Conservation (phyloP, 2,329 filamentous ascomycete species). For the Dothistroma septosporum region DNA sequence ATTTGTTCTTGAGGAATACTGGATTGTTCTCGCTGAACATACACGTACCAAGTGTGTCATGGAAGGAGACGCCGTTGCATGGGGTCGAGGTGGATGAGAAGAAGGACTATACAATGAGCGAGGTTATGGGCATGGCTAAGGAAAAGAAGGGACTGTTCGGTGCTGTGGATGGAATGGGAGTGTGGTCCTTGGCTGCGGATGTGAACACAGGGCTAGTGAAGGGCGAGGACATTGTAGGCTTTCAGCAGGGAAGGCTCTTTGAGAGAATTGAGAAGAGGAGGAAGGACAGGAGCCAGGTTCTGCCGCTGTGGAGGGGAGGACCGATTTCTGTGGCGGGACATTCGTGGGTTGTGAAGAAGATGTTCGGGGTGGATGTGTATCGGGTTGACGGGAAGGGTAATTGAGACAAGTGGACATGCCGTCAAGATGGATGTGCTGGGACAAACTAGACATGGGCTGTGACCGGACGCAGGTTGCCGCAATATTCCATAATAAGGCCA, state of each 20-base stretch:
- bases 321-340: conserved; percentile 34
- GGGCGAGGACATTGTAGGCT: conserved; percentile 33
- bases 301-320: conserved; percentile 36
- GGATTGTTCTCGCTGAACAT: conserved; percentile 33
- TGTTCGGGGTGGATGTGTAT: conserved; percentile 35
- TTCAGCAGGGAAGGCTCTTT: conserved; percentile 32
- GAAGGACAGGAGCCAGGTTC: conserved; percentile 31
- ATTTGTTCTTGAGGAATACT: conserved; percentile 34
- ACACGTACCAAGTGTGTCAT: conserved; percentile 33
- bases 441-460: background rate
- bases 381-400: conserved; percentile 23
- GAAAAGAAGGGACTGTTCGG: conserved; percentile 23
- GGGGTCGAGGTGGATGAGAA: conserved; percentile 32
- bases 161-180: conserved; percentile 30
- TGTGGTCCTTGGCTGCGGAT: conserved; percentile 35
- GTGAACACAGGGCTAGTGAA: conserved; percentile 30
- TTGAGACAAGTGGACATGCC: conserved; percentile 9
- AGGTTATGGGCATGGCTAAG: conserved; percentile 26
- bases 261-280: conserved; percentile 29
- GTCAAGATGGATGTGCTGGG: background rate
- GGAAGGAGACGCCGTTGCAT: conserved; percentile 29
- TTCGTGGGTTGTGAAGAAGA: conserved; percentile 32
- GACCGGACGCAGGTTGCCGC: too few relatives aligned
- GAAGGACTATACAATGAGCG: conserved; percentile 27
- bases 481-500: background rate